These are phyloP conservation scores for Kalaharituber pfeilii DNA, from an alignment of 2,329 filamentous ascomycete species.

Conservation along the genomic window DNA sequence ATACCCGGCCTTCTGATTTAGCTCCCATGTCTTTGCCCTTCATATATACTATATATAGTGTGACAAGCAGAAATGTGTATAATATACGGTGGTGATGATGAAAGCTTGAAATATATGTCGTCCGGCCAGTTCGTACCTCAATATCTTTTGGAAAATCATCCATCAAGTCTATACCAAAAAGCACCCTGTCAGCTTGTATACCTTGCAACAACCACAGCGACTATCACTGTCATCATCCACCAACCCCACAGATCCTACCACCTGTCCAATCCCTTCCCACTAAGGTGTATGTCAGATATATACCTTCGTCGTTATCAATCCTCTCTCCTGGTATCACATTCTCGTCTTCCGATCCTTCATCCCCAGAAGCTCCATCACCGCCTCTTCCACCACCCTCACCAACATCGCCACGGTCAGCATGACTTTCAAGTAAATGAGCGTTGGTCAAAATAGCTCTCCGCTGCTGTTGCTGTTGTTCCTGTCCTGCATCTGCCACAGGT, in stretches of 20 bases:
- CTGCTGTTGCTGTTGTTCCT: background rate
- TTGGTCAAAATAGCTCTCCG: conserved; percentile 2
- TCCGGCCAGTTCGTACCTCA: too few relatives aligned
- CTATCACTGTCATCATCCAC: background rate
- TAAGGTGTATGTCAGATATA: background rate
- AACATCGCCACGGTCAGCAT: conserved; percentile 7
- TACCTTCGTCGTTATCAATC: conserved; percentile 19
- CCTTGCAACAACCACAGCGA: background rate
- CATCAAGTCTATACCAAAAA: background rate
- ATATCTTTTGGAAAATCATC: background rate
- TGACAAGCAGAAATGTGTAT: too few relatives aligned
- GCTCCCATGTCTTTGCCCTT: too few relatives aligned
- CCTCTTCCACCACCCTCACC: conserved; percentile 11
- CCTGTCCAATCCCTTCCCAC: background rate
- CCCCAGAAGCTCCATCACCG: conserved; percentile 14
- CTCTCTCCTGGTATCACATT: too few relatives aligned
- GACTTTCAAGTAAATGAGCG: background rate
- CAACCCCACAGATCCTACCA: background rate
- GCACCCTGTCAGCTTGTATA: background rate
- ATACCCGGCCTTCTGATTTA: background rate
- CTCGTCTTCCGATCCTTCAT: conserved; percentile 13
- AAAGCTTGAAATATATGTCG: too few relatives aligned
- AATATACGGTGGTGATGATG: too few relatives aligned
- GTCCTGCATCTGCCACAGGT: background rate
- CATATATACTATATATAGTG: too few relatives aligned